These are phyloP conservation scores for Podospora anserina DNA, from an alignment of 495 filamentous ascomycete species.

Conservation along the genomic window DNA sequence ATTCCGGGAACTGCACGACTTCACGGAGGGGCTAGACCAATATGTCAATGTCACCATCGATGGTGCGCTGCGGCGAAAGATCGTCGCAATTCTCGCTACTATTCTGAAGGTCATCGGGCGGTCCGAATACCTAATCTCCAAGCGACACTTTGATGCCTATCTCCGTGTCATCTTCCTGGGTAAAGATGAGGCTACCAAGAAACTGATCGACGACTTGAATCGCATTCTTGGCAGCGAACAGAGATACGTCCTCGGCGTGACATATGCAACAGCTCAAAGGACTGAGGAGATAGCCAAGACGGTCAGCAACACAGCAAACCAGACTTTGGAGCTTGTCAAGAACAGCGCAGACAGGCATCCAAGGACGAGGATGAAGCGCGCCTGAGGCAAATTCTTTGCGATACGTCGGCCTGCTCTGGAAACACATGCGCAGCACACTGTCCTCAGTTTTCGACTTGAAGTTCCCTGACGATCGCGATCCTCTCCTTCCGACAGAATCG, in stretches of 20 bases:
- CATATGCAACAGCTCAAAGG: background rate
- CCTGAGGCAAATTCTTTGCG: background rate
- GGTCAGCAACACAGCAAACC: background rate
- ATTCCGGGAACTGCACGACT: slow-evolving; percentile 17
- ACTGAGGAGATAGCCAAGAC: background rate
- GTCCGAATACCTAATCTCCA: background rate
- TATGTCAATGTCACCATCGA: background rate
- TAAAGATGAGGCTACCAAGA: background rate
- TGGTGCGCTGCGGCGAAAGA: background rate
- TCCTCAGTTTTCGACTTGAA: slow-evolving; percentile 20
- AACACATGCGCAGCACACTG: slow-evolving; percentile 14
- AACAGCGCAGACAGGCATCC: no score
- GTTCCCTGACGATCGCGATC: slow-evolving; percentile 12
- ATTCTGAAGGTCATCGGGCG: background rate
- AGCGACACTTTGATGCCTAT: background rate
- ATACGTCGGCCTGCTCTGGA: slow-evolving; percentile 8
- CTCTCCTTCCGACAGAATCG: background rate
- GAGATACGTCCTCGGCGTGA: background rate
- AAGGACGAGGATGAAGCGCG: background rate
- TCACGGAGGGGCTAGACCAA: slow-evolving; percentile 11
- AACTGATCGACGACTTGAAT: background rate
- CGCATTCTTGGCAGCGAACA: background rate
- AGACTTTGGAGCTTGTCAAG: background rate
- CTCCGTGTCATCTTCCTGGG: background rate
- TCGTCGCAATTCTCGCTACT: background rate